Evolutionary conservation across 177 flowering plant genomes (phyloP).

Genomic region (Tripterygium wilfordii): DNA sequence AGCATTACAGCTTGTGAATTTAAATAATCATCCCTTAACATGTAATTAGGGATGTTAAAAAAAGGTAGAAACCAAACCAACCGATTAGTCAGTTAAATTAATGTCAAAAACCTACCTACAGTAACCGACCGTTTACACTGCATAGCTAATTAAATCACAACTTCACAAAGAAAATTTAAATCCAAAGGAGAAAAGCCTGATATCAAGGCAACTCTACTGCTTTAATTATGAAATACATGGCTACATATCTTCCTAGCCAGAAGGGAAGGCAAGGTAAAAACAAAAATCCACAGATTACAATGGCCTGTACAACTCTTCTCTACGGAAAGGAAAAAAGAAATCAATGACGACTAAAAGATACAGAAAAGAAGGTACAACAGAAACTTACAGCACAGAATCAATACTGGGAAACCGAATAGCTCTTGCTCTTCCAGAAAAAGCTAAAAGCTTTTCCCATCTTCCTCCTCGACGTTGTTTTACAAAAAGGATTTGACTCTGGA

Average conservation of each 20-base stretch:
- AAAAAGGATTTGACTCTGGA: constrained; percentile 42
- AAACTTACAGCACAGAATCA: constrained; percentile 34
- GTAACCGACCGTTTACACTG: too few species aligned
- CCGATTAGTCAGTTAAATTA: too few species aligned
- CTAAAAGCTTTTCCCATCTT: constrained; percentile 57
- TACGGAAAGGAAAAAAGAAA: constrained; percentile 13
- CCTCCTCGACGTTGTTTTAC: constrained; percentile 57
- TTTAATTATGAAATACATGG: constrained; percentile 1
- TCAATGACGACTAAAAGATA: constrained; percentile 10
- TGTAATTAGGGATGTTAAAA: too few species aligned
- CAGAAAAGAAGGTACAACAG: constrained; percentile 14
- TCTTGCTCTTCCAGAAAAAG: constrained; percentile 64
- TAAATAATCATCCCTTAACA: too few species aligned
- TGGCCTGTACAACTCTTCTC: constrained; percentile 44
- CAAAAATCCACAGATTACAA: constrained; percentile 24
- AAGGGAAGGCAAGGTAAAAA: constrained; percentile 5
- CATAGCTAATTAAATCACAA: too few species aligned
- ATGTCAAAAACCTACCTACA: too few species aligned
- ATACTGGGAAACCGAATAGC: constrained; percentile 48
- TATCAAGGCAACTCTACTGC: too few species aligned
- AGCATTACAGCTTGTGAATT: too few species aligned
- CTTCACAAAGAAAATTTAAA: too few species aligned
- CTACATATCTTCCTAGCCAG: constrained; percentile 15
- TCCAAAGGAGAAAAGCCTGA: too few species aligned
- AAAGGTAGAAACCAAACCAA: too few species aligned